These are phyloP conservation scores for Elasticomyces elasticus DNA, from an alignment of 495 filamentous ascomycete genomes.

Conservation along the genomic window DNA sequence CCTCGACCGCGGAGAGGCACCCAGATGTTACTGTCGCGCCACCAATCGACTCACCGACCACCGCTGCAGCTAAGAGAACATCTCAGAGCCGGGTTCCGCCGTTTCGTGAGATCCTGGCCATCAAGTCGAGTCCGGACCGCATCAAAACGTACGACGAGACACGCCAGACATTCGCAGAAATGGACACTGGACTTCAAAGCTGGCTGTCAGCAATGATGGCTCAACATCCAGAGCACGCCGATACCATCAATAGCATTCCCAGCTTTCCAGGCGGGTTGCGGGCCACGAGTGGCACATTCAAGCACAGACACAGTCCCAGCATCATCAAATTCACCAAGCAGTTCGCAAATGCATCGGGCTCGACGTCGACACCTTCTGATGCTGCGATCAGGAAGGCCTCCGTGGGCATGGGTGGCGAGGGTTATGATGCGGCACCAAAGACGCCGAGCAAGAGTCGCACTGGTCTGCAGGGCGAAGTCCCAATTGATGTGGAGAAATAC, in stretches of 20 bases:
- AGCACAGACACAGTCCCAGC: slow-evolving; percentile 9
- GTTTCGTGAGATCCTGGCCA: slow-evolving; percentile 64
- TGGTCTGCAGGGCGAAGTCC: neutral
- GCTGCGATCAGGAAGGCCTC: neutral
- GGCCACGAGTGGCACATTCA: slow-evolving; percentile 2
- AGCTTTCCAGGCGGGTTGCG: neutral
- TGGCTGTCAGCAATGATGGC: slow-evolving; percentile 53
- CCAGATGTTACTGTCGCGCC: neutral
- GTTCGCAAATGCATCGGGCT: slow-evolving; percentile 1
- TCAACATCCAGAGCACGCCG: slow-evolving; percentile 43
- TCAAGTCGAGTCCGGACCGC: slow-evolving; percentile 51
- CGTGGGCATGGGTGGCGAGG: neutral
- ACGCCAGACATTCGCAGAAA: slow-evolving; percentile 55
- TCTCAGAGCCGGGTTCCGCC: slow-evolving; percentile 12
- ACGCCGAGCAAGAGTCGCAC: neutral
- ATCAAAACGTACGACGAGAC: slow-evolving; percentile 60
- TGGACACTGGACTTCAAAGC: slow-evolving; percentile 61
- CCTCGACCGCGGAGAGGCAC: neutral
- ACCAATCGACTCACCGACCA: neutral
- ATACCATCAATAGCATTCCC: slow-evolving; percentile 19
- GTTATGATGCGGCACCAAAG: neutral
- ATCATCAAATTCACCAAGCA: slow-evolving; percentile 8
- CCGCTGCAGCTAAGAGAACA: neutral
- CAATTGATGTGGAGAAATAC: slow-evolving; percentile 11
- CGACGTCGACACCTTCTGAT: neutral